Base-by-base conservation (phyloP, 371 early-diverging fungal genomes). In the Aphelidium insulamus region DNA sequence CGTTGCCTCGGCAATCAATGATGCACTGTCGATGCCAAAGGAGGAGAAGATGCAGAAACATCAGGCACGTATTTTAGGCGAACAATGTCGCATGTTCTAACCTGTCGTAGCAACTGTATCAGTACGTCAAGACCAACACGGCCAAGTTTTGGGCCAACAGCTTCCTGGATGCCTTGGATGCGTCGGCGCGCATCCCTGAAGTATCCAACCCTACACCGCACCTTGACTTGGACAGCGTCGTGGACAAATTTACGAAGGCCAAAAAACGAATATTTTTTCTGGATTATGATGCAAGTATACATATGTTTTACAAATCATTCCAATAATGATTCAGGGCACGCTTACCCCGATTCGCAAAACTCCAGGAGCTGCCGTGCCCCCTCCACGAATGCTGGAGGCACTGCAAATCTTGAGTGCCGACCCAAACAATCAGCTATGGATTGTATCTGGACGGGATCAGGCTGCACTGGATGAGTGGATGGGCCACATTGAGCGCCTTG, bases 391-490 rank as follows among this genome's bases (percentile, higher is more conserved):
- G 54, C 45, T 66, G 9, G 22, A 37, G 21, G 47, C 56, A 1
- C 28, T 66, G 34, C 22, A 36, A 26, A 38, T 27, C 3, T 38
- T 66, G 17, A 18, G 17, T 15, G 14, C 26, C 8, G 78, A 88
- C 44, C 76, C 79, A 16, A 45, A 53, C 6, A 92, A 90, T 55
- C 52, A 69, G 22, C 78, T 90, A 11, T 88, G 81, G 64, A 62
- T 92, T 3, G 80, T 92, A 17, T 83, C 84, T 23, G 94, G 95
- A 0, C 67, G 92, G 23, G 91, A 91, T 39, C 71, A 80, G 41
- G 58, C 59, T 21, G 65, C 75, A 21, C 47, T 95, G 20, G 77
- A 86, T 17, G 46, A 62, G 9, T 67, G 70, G 57, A 55, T 91
- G 31, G 81, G 84, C 24, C 44, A 61, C 12, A 62, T 90, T 30